A percentile compares a stretch with the other conserved stretches of the same genome.
Evolutionary conservation across 2,329 filamentous ascomycete genomes (phyloP).

Genomic region (Claviceps humidiphila): DNA sequence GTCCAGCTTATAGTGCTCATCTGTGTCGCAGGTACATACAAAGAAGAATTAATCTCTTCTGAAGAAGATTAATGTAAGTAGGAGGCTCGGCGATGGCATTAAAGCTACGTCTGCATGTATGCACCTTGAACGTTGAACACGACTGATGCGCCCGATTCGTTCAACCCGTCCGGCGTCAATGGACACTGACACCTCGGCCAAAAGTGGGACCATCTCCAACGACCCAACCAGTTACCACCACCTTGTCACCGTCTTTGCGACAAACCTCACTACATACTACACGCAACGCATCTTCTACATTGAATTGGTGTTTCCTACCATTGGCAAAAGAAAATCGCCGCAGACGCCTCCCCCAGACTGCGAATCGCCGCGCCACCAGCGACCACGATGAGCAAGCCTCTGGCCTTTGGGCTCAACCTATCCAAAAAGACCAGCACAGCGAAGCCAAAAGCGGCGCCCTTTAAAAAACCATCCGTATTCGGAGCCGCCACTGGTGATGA

Average conservation of each 20-base stretch:
- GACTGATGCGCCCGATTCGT: too few relatives aligned
- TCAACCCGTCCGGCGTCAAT: too few relatives aligned
- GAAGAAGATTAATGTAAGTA: not conserved
- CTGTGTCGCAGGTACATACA: not conserved
- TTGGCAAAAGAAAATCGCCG: not conserved
- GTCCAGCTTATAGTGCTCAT: not conserved
- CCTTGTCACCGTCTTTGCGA: not conserved
- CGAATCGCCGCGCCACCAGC: not conserved
- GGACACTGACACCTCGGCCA: not conserved
- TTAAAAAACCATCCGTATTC: constrained; percentile 42
- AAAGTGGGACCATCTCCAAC: not conserved
- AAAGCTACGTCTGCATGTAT: too few relatives aligned
- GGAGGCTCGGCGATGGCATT: too few relatives aligned
- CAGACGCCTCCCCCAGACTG: not conserved
- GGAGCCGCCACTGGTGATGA: constrained; percentile 33
- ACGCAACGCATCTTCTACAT: not conserved
- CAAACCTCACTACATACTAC: not conserved
- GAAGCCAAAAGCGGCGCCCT: constrained; percentile 30
- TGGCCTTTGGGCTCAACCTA: constrained; percentile 45
- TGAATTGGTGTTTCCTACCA: too few relatives aligned
- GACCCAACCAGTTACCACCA: too few relatives aligned
- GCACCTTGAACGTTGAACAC: too few relatives aligned
- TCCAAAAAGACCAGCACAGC: constrained; percentile 41
- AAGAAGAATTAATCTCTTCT: not conserved
- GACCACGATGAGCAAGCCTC: constrained; percentile 33